These are phyloP conservation scores for Heliosperma pusillum DNA, from an alignment of 148 eudicot genomes.

Conservation along the genomic window DNA sequence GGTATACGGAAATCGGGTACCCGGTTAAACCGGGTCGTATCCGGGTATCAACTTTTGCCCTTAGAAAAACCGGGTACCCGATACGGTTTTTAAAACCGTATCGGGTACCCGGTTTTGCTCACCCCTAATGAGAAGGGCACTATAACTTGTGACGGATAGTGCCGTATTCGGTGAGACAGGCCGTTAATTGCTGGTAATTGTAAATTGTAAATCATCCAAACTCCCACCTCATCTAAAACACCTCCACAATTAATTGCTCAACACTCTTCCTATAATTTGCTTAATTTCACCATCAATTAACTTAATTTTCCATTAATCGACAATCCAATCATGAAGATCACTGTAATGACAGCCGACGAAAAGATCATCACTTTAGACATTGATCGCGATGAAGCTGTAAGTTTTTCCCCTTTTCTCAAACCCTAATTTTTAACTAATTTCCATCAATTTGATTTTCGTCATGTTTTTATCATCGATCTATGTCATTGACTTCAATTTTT, in stretches of 20 bases:
- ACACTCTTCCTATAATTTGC: background rate
- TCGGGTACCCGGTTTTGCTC: too few relatives aligned
- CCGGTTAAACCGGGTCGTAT: too few relatives aligned
- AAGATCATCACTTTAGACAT: conserved; percentile 70
- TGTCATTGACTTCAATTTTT: background rate
- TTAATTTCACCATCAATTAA: background rate
- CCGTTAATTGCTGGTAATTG: too few relatives aligned
- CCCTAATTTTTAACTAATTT: background rate
- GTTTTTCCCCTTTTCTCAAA: background rate
- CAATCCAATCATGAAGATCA: conserved; percentile 56
- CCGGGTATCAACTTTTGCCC: too few relatives aligned
- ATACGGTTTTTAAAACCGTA: too few relatives aligned
- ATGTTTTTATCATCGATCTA: background rate
- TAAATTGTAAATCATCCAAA: too few relatives aligned
- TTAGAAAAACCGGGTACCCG: too few relatives aligned
- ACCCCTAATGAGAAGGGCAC: too few relatives aligned
- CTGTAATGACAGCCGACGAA: conserved; percentile 82
- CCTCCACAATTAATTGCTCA: background rate
- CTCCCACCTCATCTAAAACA: too few relatives aligned
- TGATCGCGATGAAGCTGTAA: conserved; percentile 81
- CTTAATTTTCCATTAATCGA: background rate
- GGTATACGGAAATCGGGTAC: too few relatives aligned
- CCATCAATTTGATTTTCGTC: background rate
- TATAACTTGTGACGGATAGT: too few relatives aligned
- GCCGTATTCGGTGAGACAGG: too few relatives aligned